A percentile compares a stretch with the other conserved stretches of the same genome.
phyloP scores from a whole-genome alignment of 2,329 filamentous ascomycete genomes.

The Phaeomoniella chlamydospora region DNA sequence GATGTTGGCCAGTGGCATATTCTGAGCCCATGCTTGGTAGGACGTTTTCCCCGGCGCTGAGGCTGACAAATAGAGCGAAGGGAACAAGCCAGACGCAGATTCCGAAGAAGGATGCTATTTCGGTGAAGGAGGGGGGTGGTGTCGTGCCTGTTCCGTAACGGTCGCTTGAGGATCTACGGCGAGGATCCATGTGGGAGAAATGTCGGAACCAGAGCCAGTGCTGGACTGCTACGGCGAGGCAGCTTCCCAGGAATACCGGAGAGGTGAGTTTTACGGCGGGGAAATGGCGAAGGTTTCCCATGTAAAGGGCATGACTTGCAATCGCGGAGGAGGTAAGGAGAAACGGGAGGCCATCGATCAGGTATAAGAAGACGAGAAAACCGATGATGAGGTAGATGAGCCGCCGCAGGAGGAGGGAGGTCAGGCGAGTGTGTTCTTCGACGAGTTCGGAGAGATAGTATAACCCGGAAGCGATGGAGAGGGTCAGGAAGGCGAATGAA shows the following conservation, averaged over 20 bases:
- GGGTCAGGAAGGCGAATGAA: constrained; percentile 85
- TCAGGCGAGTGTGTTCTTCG: constrained; percentile 89
- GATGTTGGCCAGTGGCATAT: constrained; percentile 41
- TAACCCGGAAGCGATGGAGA: constrained; percentile 95
- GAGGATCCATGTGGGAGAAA: constrained; percentile 50
- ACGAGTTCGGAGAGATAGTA: constrained; percentile 98
- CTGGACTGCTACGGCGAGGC: constrained; percentile 71
- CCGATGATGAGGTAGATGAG: constrained; percentile 73
- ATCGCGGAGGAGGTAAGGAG: constrained; percentile 61
- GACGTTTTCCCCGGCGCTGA: constrained; percentile 90
- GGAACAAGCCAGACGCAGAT: constrained; percentile 94
- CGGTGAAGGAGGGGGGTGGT: constrained; percentile 65
- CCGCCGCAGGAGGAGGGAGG: constrained; percentile 70
- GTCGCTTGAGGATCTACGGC: constrained; percentile 42
- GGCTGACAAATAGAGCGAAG: constrained; percentile 84
- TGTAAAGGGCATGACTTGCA: constrained; percentile 68
- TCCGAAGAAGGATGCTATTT: constrained; percentile 92
- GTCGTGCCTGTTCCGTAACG: constrained; percentile 23
- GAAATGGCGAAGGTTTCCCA: constrained; percentile 68
- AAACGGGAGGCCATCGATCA: constrained; percentile 78
- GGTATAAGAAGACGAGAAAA: constrained; percentile 57
- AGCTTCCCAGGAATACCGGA: constrained; percentile 73
- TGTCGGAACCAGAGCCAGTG: constrained; percentile 95
- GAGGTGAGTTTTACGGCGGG: constrained; percentile 74
- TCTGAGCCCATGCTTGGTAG: constrained; percentile 82